Evolutionary conservation across 2,329 filamentous ascomycete genomes (phyloP), one percentile per base, ranked within the genome.

Genomic region (Chrysosporium keratinophilum): DNA sequence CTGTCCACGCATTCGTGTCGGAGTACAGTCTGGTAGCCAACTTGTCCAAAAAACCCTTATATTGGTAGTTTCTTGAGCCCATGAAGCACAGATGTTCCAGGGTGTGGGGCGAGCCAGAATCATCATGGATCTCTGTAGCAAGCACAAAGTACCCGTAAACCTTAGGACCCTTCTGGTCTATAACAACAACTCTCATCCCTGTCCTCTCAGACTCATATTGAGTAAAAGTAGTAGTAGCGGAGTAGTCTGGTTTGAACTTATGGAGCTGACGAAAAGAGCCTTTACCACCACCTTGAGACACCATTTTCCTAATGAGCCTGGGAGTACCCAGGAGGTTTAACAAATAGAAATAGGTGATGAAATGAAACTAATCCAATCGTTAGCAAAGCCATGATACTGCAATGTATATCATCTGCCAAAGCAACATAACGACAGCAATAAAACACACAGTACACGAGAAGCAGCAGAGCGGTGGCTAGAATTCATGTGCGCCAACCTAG

Each of bases 131-230:
- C 71, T 98, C 93, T 2, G 93, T 98, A 34, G 93, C 93, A 51
- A 98, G 78, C 34, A 90, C 85, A 70, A 98, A 98, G 71, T 94
- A 95, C 34, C 93, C 93, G 61, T 87, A 85, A 57, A 96, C 80
- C 69, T 96, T 97, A n/a, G 93, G 93, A 0, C 93, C 91, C 67
- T 93, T 83, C 62, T 89, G 84, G 67, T 97, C 87, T 61, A 94
- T 88, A 48, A 96, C 87, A 40, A 95, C 83, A 34, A 95, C 86
- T 61, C 90, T 85, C 88, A 98, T 93, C 50, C 93, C 93, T 58
- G 91, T 98, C 59, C 88, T 80, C 62, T 88, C 82, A 5, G 93
- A 98, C 65, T 94, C 88, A 86, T 98, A 98, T 68, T 96, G 90
- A 19, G 88, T 91, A 69, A 98, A 86, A 53, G 79, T 82, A 58